Base-by-base conservation (phyloP, 345 rosid species). In the Arabis hirsuta region DNA sequence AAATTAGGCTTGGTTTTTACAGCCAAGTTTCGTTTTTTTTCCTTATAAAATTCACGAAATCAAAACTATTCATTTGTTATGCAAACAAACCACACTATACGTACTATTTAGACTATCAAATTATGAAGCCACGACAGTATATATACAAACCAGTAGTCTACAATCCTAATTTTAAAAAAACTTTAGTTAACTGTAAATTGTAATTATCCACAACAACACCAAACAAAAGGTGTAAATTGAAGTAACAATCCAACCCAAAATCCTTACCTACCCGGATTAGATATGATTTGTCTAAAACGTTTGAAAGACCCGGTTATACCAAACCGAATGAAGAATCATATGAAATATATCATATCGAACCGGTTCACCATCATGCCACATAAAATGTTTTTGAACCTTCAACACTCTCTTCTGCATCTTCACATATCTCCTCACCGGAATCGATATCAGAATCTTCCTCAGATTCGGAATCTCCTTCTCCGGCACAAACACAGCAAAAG, bases 261-360 rank as follows among this genome's bases (percentile, higher is more conserved):
- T 12, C 55, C 39, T 36, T 45, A 63, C 39, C 56, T n/a, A 63
- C 24, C 29, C 20, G 22, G 29, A 24, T 24, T 24, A 22, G 14
- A 69, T 38, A 8, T 31, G 42, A 42, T 8, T 9, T 52, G 19
- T 27, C 13, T 72, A 73, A 65, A 65, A 57, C 39, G 83, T 65
- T 70, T 81, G 92, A 51, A 84, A 83, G 59, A 92, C 80, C 72
- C 96, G 82, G 67, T 78, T 88, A 82, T 83, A 80, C 98, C 96
- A 90, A 60, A 88, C 75, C 0, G 98, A 88, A 69, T 90, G 93
- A 73, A 90, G 96, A 52, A 86, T 80, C 95, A 87, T 92, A 80
- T 92, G 91, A 58, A 92, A 90, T 43, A 88, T 7, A 69, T 92
- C 98, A 53, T 82, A 87, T 73, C 84, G 89, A 62, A 80, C 34